Evolutionary conservation across 2,329 filamentous ascomycete genomes (phyloP), one percentile per base, ranked within the genome.

Genomic region (Microcyclosporella mali): DNA sequence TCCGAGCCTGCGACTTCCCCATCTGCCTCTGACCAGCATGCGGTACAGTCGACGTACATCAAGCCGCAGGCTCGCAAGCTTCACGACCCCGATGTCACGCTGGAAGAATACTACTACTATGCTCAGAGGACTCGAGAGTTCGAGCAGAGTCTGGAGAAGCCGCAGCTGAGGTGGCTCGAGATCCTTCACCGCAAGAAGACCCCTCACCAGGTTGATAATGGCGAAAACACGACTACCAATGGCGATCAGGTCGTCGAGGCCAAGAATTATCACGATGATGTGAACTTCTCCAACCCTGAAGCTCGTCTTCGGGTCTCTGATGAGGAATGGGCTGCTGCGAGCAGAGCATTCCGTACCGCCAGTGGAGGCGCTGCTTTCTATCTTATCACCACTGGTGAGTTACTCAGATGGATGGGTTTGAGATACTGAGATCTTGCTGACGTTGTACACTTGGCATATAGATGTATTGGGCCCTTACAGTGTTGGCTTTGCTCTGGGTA

Each of bases 321-420:
- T 25, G 53, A 57, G 10, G 64, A 66, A 41, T 66, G 61, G 63
- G 43, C 48, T 9, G 48, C 61, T 30, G 64, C 64, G 16, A 56
- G 57, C 2, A 52, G 63, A 35, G 63, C 64, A 18, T 45, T 62
- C 33, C 50, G 63, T 8, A 66, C 61, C 16, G 63, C 64, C 4
- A 58, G 54, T 8, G 62, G 58, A 56, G 58, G 60, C 38, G 56
- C 60, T 6, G 47, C 63, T 37, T 72, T 72, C 53, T 72, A 66
- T 51, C 52, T 70, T 15, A 39, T 39, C 37, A 39, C 37, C 16
- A 39, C 37, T 12, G 30, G 30, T 32, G 30, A 32, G 30, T 14
- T 12, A 6, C 12, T 32, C 11, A 16, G 12, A 12, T 6, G 30
- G n/a, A n/a, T 16, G n/a, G 6, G 6, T 6, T 32, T 4, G 6